Conservation (phyloP, 176 grass and related monocot genomes). For the Aegilops sharonensis region DNA sequence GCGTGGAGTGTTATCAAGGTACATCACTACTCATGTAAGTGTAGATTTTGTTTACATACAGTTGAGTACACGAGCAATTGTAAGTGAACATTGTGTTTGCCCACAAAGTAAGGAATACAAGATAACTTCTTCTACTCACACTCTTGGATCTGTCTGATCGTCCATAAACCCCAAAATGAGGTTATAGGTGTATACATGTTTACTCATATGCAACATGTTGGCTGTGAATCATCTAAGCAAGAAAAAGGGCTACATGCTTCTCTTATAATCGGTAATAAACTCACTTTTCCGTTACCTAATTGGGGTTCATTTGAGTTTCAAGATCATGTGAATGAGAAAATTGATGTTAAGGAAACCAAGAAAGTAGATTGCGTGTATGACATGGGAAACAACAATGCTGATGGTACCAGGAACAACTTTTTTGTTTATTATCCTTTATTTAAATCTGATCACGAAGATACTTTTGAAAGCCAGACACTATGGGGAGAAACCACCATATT, state of each 20-base stretch:
- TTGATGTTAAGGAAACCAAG: not conserved
- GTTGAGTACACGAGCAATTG: constrained; percentile 15
- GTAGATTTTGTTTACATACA: constrained; percentile 4
- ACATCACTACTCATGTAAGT: constrained; percentile 18
- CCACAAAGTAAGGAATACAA: constrained; percentile 1
- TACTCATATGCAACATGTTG: not conserved
- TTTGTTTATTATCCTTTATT: not conserved
- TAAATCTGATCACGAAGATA: not conserved
- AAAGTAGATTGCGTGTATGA: not conserved
- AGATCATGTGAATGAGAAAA: not conserved
- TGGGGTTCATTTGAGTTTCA: not conserved
- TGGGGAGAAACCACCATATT: not conserved
- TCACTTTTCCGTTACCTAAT: not conserved
- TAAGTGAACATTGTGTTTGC: constrained; percentile 5
- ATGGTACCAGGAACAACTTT: not conserved
- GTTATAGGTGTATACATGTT: not conserved
- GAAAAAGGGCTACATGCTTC: not conserved
- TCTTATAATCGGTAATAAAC: not conserved
- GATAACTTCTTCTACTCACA: not conserved
- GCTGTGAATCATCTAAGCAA: not conserved
- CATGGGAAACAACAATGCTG: not conserved
- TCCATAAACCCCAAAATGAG: not conserved
- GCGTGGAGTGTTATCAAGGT: constrained; percentile 21
- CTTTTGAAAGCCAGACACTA: not conserved
- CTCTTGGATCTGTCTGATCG: not conserved